A percentile compares a stretch with the other conserved stretches of the same genome.
Conservation (phyloP, 176 grass and related monocot genomes). For the Aegilops umbellulata region DNA sequence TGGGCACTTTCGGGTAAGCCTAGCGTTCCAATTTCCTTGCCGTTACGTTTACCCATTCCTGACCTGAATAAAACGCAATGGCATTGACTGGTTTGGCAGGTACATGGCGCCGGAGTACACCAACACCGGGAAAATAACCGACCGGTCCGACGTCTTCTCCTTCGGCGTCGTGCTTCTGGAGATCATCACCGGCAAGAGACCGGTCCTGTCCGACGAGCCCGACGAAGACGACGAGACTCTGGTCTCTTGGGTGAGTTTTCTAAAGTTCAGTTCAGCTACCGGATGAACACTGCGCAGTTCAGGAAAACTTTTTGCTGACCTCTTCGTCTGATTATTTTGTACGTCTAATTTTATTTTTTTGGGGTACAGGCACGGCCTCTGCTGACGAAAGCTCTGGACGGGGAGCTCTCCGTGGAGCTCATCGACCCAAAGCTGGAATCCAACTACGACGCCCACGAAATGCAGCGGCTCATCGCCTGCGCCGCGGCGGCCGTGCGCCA, state of each 20-base stretch:
- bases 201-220: conserved; percentile 33
- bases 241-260: conserved; percentile 37
- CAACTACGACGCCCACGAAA: conserved; percentile 49
- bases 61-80: not conserved
- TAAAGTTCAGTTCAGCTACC: too few relatives aligned
- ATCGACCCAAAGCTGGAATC: conserved; percentile 43
- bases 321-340: too few relatives aligned
- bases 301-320: too few relatives aligned
- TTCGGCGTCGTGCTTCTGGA: conserved; percentile 70
- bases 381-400: conserved; percentile 41
- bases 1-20: conserved; percentile 77
- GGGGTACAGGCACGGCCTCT: conserved; percentile 51
- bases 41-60: not conserved
- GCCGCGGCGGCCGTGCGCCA: conserved; percentile 67
- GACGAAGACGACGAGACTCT: conserved; percentile 37
- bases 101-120: conserved; percentile 66
- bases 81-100: conserved; percentile 15
- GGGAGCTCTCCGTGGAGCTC: conserved; percentile 34
- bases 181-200: conserved; percentile 56
- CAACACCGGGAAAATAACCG: conserved; percentile 45
- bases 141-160: conserved; percentile 65
- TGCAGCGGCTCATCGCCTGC: conserved; percentile 64
- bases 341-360: too few relatives aligned
- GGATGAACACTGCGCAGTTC: too few relatives aligned
- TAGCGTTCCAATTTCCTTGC: not conserved